These are phyloP conservation scores for Beauveria sp. DNA, from an alignment of 2,329 filamentous ascomycete genomes.

Conservation along the genomic window DNA sequence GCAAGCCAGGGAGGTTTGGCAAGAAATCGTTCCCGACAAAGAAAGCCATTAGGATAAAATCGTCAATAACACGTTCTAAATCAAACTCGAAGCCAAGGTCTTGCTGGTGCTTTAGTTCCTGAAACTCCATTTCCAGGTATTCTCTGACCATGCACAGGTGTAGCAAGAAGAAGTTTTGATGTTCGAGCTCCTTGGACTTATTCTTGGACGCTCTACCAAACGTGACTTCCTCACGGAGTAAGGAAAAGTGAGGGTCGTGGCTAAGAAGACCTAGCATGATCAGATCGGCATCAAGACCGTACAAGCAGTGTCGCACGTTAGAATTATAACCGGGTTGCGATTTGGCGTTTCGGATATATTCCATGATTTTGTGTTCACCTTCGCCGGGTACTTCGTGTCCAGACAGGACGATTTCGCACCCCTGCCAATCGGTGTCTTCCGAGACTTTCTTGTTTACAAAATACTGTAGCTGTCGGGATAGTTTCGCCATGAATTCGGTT, in stretches of 20 bases:
- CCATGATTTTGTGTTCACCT: slow-evolving; percentile 99
- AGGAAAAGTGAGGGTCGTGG: slow-evolving; percentile 96
- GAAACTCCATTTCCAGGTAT: slow-evolving; percentile 94
- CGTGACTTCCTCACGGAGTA: slow-evolving; percentile 94
- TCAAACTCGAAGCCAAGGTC: slow-evolving; percentile 73
- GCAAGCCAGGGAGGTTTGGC: slow-evolving; percentile 88
- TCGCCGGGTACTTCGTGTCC: slow-evolving; percentile 97
- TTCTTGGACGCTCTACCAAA: slow-evolving; percentile 82
- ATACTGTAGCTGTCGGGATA: slow-evolving; percentile 90
- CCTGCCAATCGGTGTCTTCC: slow-evolving; percentile 95
- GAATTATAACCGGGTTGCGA: slow-evolving; percentile 87
- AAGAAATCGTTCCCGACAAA: slow-evolving; percentile 99
- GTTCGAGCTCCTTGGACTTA: slow-evolving; percentile 93
- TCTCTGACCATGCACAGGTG: slow-evolving; percentile 97
- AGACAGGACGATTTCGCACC: slow-evolving; percentile 89
- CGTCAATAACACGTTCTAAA: slow-evolving; percentile 93
- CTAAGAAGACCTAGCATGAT: slow-evolving; percentile 98
- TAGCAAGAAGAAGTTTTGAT: slow-evolving; percentile 97
- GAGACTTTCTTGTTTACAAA: slow-evolving; percentile 99
- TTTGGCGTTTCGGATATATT: slow-evolving; percentile 97
- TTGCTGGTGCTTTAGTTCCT: slow-evolving; percentile 73
- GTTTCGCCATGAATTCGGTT: slow-evolving; percentile 95
- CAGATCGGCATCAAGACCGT: slow-evolving; percentile 92
- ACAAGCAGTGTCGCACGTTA: slow-evolving; percentile 92
- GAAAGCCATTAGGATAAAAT: slow-evolving; percentile 99